A percentile compares a stretch with the other conserved stretches of the same genome.
phyloP scores from a whole-genome alignment of 2,329 filamentous ascomycete species.

The Xylaria sp. region DNA sequence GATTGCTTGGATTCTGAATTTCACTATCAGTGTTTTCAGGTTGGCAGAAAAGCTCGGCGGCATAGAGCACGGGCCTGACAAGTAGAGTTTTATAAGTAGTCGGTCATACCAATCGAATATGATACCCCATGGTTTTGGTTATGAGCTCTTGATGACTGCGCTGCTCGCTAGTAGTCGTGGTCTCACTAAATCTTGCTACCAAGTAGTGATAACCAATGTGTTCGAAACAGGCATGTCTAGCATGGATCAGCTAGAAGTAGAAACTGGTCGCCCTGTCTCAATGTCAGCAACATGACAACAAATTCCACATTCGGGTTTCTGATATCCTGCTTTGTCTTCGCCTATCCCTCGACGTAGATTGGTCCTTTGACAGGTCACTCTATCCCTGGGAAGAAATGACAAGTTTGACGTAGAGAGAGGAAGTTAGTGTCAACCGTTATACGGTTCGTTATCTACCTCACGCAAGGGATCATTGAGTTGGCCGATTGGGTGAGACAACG shows the following conservation, averaged over 20 bases:
- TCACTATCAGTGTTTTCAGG: constrained; percentile 84
- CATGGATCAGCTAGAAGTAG: too few species aligned
- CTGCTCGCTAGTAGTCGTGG: background rate
- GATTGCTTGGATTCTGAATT: constrained; percentile 89
- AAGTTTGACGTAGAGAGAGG: background rate
- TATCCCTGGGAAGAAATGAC: background rate
- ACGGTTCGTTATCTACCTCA: background rate
- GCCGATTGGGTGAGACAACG: too few species aligned
- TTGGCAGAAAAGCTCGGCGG: constrained; percentile 70
- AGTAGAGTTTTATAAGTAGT: constrained; percentile 37
- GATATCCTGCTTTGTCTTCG: too few species aligned
- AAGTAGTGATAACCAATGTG: background rate
- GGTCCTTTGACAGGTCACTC: background rate
- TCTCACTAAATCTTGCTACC: background rate
- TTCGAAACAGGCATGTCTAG: too few species aligned
- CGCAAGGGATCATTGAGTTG: background rate
- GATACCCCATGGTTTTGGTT: constrained; percentile 31
- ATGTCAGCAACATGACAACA: too few species aligned
- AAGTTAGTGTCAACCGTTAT: background rate
- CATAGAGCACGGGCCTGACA: constrained; percentile 57
- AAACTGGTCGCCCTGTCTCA: too few species aligned
- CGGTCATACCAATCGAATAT: constrained; percentile 30
- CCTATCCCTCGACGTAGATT: background rate
- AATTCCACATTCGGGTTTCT: too few species aligned
- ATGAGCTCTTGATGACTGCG: background rate